Evolutionary conservation across 257 asterid genomes (phyloP).

Genomic region (Nicotiana undulata): DNA sequence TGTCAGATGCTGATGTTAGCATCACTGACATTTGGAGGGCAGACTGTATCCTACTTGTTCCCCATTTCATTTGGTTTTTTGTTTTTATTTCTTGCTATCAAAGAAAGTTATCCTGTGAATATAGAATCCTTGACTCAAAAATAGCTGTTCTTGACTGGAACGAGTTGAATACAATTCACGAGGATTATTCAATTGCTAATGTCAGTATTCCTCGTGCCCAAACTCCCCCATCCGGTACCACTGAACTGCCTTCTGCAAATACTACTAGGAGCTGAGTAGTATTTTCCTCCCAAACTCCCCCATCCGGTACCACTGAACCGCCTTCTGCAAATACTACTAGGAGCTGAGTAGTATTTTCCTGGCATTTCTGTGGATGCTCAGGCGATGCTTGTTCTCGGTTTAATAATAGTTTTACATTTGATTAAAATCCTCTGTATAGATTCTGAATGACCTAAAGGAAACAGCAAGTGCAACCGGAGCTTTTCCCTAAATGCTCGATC

Average conservation of each 20-base stretch:
- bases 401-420: background rate
- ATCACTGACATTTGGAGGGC: conserved; percentile 67
- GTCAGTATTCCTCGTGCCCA: conserved; percentile 35
- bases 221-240: conserved; percentile 41
- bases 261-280: no score
- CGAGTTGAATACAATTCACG: conserved; percentile 36
- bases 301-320: conserved; percentile 28
- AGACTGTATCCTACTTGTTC: conserved; percentile 48
- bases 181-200: conserved; percentile 23
- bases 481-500: background rate
- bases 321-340: conserved; percentile 28
- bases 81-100: background rate
- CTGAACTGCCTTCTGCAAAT: conserved; percentile 27
- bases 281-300: conserved; percentile 53
- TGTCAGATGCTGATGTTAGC: conserved; percentile 51
- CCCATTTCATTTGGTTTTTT: background rate
- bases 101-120: background rate
- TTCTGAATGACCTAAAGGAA: background rate
- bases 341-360: conserved; percentile 13
- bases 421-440: background rate
- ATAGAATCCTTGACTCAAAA: conserved; percentile 14
- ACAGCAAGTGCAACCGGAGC: background rate
- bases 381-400: background rate
- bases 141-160: conserved; percentile 39
- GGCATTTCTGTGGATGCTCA: conserved; percentile 5